Percentiles rank a stretch among this genome's conserved stretches.
Conservation (phyloP, 257 asterid species). For the Mitragyna speciosa region DNA sequence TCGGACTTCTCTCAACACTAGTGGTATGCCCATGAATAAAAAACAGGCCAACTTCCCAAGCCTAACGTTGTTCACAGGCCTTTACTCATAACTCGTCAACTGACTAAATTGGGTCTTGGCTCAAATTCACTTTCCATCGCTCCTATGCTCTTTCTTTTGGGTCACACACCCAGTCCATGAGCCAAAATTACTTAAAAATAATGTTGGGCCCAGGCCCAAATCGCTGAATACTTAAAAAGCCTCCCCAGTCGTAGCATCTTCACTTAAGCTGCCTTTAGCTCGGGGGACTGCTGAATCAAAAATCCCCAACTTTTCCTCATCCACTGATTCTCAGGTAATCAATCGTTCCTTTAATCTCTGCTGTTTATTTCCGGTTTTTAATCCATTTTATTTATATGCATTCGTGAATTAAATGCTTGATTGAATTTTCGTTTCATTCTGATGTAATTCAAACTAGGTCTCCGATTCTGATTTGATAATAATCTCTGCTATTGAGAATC, state of each 20-base stretch:
- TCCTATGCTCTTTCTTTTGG: no score
- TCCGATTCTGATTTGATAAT: neutral
- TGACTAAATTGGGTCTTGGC: no score
- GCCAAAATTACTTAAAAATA: neutral
- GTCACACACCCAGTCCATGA: neutral
- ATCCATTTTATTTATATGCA: neutral
- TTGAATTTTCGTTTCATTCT: neutral
- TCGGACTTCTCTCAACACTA: no score
- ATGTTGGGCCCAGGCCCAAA: neutral
- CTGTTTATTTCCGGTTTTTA: no score
- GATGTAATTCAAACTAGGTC: neutral
- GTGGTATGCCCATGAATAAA: no score
- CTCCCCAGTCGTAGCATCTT: neutral
- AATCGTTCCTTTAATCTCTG: neutral
- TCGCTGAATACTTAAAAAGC: no score
- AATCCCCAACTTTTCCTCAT: neutral
- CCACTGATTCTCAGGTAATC: slow-evolving; percentile 1
- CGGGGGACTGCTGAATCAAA: neutral
- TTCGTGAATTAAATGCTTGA: neutral
- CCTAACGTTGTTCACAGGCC: neutral
- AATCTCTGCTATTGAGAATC: no score
- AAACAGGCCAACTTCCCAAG: neutral
- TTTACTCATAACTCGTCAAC: neutral
- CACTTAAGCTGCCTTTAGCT: neutral
- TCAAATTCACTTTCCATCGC: no score